A percentile compares a stretch with the other conserved stretches of the same genome.
Conservation (phyloP, 2,329 filamentous ascomycete genomes). For the Cadophora malorum region DNA sequence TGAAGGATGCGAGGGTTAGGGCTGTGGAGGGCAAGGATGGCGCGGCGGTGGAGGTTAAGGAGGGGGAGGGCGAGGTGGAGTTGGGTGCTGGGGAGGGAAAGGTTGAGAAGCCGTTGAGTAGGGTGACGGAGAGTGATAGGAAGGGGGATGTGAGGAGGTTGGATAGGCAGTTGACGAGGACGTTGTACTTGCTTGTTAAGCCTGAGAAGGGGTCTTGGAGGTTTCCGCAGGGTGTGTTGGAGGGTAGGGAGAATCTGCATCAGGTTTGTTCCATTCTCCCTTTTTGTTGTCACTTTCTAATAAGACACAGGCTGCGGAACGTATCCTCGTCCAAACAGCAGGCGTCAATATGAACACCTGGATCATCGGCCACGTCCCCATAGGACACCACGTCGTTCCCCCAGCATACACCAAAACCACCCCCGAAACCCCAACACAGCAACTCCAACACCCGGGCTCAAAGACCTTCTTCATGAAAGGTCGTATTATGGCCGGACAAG, state of each 20-base stretch:
- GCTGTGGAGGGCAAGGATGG: slow-evolving; percentile 56
- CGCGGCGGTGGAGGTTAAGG: slow-evolving; percentile 72
- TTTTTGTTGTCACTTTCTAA: slow-evolving; percentile 21
- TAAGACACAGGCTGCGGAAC: slow-evolving; percentile 74
- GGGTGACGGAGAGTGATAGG: slow-evolving; percentile 79
- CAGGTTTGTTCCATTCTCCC: slow-evolving; percentile 64
- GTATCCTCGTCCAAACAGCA: slow-evolving; percentile 76
- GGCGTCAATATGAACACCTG: slow-evolving; percentile 99
- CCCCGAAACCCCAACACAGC: background rate
- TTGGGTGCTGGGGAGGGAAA: slow-evolving; percentile 64
- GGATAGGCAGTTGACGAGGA: slow-evolving; percentile 79
- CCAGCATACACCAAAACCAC: slow-evolving; percentile 54
- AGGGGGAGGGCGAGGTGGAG: slow-evolving; percentile 46
- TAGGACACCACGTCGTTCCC: slow-evolving; percentile 76
- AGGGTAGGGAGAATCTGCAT: slow-evolving; percentile 77
- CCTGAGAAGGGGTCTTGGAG: slow-evolving; percentile 74
- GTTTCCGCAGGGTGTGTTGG: slow-evolving; percentile 78
- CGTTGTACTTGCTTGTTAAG: slow-evolving; percentile 87
- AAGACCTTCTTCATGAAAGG: slow-evolving; percentile 98
- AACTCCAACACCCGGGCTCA: slow-evolving; percentile 61
- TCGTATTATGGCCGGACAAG: slow-evolving; percentile 96
- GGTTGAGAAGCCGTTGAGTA: slow-evolving; percentile 72
- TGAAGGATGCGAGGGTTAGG: slow-evolving; percentile 37
- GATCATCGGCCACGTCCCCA: slow-evolving; percentile 89
- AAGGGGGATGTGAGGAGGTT: slow-evolving; percentile 77